phyloP scores from a whole-genome alignment of 805 yeast species.

The Lipomyces kockii region DNA sequence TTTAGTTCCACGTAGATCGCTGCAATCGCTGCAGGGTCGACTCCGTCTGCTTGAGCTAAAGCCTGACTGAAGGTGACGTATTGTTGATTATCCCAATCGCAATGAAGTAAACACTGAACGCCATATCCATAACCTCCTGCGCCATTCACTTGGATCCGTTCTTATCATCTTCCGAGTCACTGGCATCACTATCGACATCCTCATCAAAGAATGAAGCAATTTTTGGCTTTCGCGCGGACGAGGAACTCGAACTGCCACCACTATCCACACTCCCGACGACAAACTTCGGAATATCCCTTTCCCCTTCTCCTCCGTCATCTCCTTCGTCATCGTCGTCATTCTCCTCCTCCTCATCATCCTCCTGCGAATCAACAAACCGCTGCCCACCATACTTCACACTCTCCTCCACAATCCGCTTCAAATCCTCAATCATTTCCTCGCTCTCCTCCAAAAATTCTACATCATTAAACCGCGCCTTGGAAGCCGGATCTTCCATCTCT shows the following conservation, averaged over 20 bases:
- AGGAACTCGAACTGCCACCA: background rate
- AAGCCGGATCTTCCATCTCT: conserved; percentile 40
- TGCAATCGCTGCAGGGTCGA: no score
- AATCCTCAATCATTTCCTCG: conserved; percentile 48
- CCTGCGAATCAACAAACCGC: background rate
- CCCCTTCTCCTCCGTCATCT: conserved; percentile 15
- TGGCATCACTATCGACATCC: conserved; percentile 14
- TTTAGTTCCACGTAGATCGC: no score
- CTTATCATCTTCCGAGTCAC: conserved; percentile 10
- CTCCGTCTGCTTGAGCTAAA: no score
- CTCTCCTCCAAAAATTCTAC: conserved; percentile 47
- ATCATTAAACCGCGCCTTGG: conserved; percentile 47
- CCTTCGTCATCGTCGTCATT: conserved; percentile 11
- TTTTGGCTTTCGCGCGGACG: conserved; percentile 18
- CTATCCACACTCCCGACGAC: conserved; percentile 10
- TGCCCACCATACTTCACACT: conserved; percentile 1
- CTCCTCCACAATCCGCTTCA: conserved; percentile 42
- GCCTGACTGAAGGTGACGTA: no score
- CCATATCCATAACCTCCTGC: background rate
- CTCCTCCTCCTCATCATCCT: conserved; percentile 7
- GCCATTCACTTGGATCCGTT: background rate
- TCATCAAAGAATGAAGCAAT: conserved; percentile 32
- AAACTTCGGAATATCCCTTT: conserved; percentile 1
- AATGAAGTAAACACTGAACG: background rate
- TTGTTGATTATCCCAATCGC: background rate